phyloP scores from a whole-genome alignment of 495 filamentous ascomycete species.

The Penicillium silybi region DNA sequence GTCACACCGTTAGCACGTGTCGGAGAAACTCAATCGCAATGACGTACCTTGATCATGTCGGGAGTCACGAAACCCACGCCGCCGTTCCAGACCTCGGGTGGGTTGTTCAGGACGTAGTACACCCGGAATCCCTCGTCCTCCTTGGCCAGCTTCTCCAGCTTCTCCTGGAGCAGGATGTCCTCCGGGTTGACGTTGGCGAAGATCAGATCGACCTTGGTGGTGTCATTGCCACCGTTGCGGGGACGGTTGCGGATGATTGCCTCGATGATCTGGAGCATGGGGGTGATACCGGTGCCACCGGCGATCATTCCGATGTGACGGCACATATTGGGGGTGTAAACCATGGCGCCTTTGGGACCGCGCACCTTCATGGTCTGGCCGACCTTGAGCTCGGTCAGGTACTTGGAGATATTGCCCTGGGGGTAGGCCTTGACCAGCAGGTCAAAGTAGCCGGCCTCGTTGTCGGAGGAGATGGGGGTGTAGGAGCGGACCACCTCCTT shows the following conservation, averaged over 20 bases:
- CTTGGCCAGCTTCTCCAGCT: constrained; percentile 72
- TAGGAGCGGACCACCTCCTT: constrained; percentile 95
- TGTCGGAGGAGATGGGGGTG: constrained; percentile 91
- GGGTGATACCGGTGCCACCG: constrained; percentile 95
- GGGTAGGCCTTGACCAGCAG: constrained; percentile 97
- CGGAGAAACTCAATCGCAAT: background rate
- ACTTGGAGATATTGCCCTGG: constrained; percentile 89
- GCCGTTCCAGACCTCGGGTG: constrained; percentile 82
- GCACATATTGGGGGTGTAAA: constrained; percentile 93
- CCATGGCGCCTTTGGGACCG: constrained; percentile 95
- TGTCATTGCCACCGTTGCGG: constrained; percentile 65
- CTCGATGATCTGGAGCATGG: constrained; percentile 92
- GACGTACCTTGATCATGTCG: constrained; percentile 87
- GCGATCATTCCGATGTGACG: constrained; percentile 96
- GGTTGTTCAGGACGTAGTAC: constrained; percentile 95
- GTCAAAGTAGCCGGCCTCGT: constrained; percentile 91
- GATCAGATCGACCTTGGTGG: constrained; percentile 85
- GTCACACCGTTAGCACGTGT: constrained; percentile 11
- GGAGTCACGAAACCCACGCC: constrained; percentile 90
- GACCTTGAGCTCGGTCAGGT: constrained; percentile 76
- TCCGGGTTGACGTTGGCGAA: constrained; percentile 94
- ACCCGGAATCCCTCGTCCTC: constrained; percentile 78
- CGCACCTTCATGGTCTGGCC: constrained; percentile 84
- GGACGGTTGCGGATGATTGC: constrained; percentile 81
- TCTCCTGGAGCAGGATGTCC: constrained; percentile 89